Evolutionary conservation across 768 basidiomycete genomes (phyloP), one percentile per base, ranked within the genome.

Genomic region (Rubroboletus satanas): DNA sequence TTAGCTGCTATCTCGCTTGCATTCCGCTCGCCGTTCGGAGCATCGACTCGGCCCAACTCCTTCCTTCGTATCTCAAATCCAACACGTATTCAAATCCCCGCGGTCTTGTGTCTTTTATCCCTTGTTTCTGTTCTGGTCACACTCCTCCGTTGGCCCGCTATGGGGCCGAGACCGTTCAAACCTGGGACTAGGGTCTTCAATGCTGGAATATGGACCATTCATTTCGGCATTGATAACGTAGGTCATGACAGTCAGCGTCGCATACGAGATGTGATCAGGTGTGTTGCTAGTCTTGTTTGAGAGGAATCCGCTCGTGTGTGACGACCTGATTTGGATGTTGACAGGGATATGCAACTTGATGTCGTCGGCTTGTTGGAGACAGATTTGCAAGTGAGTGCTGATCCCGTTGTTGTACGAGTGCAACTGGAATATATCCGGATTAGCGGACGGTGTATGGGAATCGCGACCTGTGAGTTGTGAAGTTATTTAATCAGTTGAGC

Each of bases 171-270:
- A 26, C 85, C 89, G 4, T 84, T 82, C 70, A 83, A 83, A 51
- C 72, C 83, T 28, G 83, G 81, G 4, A 77, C 83, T 15, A 75
- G 88, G 31, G 77, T 89, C n/a, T 74, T 93, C 41, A 86, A 83
- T 18, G 85, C 88, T 5, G 93, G 89, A 4, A 91, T 95, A 29
- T 95, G 92, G 93, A 92, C 93, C 0, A 78, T 96, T 26, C 93
- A 96, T 68, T 96, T 96, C 66, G 93, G 93, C 0, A 75, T 85
- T 18, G 71, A 71, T 51, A 73, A 70, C 17, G 60, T 51, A 28
- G 70, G 71, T n/a, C 65, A 67, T 39, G 70, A 73, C 43, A 71
- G 70, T 49, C 70, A 72, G 37, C 69, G 66, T 35, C 70, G 64
- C 31, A 66, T 71, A 44, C 69, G 71, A 37, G 70, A 70, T 17